Conservation (phyloP, 2,329 filamentous ascomycete species). For the Aschersonia sp. region DNA sequence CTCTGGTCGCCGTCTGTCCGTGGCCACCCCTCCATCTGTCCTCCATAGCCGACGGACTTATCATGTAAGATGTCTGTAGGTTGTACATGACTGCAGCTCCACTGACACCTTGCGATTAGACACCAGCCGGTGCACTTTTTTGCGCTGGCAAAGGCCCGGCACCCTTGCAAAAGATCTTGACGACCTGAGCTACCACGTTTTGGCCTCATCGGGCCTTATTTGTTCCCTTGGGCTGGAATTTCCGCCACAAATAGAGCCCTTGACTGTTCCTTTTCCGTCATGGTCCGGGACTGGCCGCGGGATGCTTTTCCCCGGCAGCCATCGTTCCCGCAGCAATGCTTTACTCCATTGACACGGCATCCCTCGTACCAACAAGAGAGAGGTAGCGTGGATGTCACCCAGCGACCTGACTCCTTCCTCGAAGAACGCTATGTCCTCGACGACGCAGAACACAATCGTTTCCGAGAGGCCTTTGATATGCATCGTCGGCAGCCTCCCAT, state of each 20-base stretch:
- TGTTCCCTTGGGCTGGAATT: background rate
- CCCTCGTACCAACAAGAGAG: slow-evolving; percentile 15
- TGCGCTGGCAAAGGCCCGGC: background rate
- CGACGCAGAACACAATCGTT: slow-evolving; percentile 17
- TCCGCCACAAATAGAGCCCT: background rate
- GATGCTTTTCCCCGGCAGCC: slow-evolving; percentile 22
- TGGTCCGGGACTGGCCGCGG: slow-evolving; percentile 27
- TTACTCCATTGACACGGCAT: slow-evolving; percentile 13
- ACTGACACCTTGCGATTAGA: background rate
- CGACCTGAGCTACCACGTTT: background rate
- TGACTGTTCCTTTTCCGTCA: slow-evolving; percentile 7
- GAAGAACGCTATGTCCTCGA: slow-evolving; percentile 15
- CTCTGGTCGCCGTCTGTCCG: background rate
- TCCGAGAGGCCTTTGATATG: slow-evolving; percentile 18
- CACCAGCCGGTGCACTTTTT: background rate
- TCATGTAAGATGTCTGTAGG: background rate
- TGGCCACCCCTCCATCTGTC: background rate
- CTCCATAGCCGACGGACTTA: background rate
- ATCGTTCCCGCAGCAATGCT: slow-evolving; percentile 11
- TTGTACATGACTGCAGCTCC: background rate
- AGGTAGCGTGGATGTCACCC: slow-evolving; percentile 12
- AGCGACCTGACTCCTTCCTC: slow-evolving; percentile 16
- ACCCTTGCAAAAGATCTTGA: background rate
- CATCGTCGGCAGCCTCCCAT: slow-evolving; percentile 22
- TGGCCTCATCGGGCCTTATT: background rate